Evolutionary conservation across 331 rosid genomes (phyloP).

Genomic region (Quercus lobata): DNA sequence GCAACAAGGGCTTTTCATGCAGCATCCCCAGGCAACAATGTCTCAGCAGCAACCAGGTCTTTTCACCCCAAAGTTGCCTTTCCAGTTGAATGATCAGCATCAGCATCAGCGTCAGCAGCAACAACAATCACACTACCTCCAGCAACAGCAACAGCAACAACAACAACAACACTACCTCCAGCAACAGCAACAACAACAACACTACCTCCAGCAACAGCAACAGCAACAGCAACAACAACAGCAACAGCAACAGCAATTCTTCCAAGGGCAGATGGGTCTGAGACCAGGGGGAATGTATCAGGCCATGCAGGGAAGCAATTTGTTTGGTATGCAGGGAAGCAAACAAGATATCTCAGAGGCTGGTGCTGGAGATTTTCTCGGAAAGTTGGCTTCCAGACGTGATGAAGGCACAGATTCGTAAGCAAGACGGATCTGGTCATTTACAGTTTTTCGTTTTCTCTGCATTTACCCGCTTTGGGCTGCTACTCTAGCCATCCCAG

Average conservation of each 20-base stretch:
- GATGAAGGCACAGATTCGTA: slow-evolving; percentile 1
- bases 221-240: slow-evolving; percentile 26
- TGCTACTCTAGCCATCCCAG: neutral
- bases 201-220: slow-evolving; percentile 43
- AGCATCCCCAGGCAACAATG: slow-evolving; percentile 23
- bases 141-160: slow-evolving; percentile 26
- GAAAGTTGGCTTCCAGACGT: slow-evolving; percentile 12
- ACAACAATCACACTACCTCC: slow-evolving; percentile 29
- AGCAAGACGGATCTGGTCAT: neutral
- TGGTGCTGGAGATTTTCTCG: slow-evolving; percentile 29
- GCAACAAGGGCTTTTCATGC: slow-evolving; percentile 26
- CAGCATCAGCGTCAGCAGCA: slow-evolving; percentile 15
- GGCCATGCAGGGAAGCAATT: slow-evolving; percentile 18
- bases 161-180: slow-evolving; percentile 10
- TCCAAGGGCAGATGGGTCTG: slow-evolving; percentile 24
- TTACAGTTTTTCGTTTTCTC: neutral
- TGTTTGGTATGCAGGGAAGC: slow-evolving; percentile 29
- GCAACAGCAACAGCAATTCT: slow-evolving; percentile 34
- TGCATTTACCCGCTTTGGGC: neutral
- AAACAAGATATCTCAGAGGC: slow-evolving; percentile 33
- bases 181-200: slow-evolving; percentile 21
- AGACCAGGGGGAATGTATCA: slow-evolving; percentile 29
- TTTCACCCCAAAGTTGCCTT: slow-evolving; percentile 15
- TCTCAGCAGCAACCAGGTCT: slow-evolving; percentile 29
- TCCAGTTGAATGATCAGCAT: slow-evolving; percentile 26